Percentiles rank a stretch among this genome's conserved stretches.
These are phyloP conservation scores for Przewalskia tangutica DNA, from an alignment of 257 asterid species.

Conservation along the genomic window DNA sequence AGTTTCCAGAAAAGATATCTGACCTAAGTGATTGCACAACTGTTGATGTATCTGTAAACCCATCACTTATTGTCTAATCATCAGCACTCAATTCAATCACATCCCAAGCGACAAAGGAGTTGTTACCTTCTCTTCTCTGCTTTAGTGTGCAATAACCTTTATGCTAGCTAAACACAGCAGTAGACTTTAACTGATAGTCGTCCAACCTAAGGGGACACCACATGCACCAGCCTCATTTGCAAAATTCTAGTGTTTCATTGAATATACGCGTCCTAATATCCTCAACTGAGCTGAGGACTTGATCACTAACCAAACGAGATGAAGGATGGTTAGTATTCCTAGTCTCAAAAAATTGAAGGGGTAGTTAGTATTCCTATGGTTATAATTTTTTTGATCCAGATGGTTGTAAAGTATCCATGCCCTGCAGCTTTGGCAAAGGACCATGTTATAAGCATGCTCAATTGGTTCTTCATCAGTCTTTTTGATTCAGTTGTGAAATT, in stretches of 20 bases:
- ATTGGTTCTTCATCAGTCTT: background rate
- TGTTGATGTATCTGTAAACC: background rate
- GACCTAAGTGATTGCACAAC: background rate
- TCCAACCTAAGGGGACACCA: background rate
- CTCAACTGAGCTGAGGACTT: background rate
- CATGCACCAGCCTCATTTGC: background rate
- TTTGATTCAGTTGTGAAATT: background rate
- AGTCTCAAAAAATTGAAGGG: too few relatives aligned
- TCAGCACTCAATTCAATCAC: background rate
- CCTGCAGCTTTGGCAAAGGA: background rate
- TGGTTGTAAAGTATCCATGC: too few relatives aligned
- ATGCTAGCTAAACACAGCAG: background rate
- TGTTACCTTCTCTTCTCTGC: background rate
- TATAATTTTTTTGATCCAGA: too few relatives aligned
- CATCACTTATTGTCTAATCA: background rate
- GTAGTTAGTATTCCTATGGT: too few relatives aligned
- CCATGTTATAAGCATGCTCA: background rate
- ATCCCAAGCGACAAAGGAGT: background rate
- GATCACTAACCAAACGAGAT: background rate
- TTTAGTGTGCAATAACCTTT: background rate
- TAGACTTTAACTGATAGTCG: background rate
- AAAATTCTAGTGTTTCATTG: background rate
- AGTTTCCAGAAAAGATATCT: background rate
- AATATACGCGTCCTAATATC: background rate
- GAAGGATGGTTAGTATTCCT: background rate